Conservation (phyloP, 495 filamentous ascomycete species). For the Pyronema domesticum region DNA sequence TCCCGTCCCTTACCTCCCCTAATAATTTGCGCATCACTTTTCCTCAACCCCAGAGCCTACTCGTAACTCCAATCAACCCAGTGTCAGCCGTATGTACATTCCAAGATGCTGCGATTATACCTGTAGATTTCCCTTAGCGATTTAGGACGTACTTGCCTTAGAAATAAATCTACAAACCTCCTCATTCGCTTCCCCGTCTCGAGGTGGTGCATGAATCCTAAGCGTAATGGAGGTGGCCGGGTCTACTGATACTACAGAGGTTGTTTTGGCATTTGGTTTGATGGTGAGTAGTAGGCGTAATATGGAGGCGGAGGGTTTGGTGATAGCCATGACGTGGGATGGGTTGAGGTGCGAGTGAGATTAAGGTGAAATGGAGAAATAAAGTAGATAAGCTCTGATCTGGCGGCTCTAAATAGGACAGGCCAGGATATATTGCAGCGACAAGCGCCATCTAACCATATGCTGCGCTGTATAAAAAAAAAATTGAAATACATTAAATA, state of each 20-base stretch:
- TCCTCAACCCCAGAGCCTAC: conserved; percentile 9
- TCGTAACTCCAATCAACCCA: too few species aligned
- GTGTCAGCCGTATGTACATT: not conserved
- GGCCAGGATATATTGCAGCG: too few species aligned
- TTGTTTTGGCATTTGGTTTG: conserved; percentile 1
- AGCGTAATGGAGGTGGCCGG: conserved; percentile 6
- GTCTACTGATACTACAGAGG: conserved; percentile 2
- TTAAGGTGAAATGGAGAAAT: too few species aligned
- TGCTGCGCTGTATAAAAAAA: too few species aligned
- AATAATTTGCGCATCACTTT: conserved; percentile 4
- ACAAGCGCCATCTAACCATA: too few species aligned
- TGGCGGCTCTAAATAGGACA: too few species aligned
- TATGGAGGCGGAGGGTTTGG: conserved; percentile 2
- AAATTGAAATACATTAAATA: too few species aligned
- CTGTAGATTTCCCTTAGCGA: not conserved
- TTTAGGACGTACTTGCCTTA: conserved; percentile 7
- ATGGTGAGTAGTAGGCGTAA: conserved; percentile 7
- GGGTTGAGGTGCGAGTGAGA: too few species aligned
- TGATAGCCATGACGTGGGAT: not conserved
- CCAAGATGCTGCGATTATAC: not conserved
- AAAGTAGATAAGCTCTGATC: too few species aligned
- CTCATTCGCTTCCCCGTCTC: conserved; percentile 9
- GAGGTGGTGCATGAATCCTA: conserved; percentile 2
- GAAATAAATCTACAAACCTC: conserved; percentile 8
- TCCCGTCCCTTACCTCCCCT: conserved; percentile 4